A percentile compares a stretch with the other conserved stretches of the same genome.
Evolutionary conservation across 2,329 filamentous ascomycete species (phyloP).

Genomic region (Pseudocercospora vitis): DNA sequence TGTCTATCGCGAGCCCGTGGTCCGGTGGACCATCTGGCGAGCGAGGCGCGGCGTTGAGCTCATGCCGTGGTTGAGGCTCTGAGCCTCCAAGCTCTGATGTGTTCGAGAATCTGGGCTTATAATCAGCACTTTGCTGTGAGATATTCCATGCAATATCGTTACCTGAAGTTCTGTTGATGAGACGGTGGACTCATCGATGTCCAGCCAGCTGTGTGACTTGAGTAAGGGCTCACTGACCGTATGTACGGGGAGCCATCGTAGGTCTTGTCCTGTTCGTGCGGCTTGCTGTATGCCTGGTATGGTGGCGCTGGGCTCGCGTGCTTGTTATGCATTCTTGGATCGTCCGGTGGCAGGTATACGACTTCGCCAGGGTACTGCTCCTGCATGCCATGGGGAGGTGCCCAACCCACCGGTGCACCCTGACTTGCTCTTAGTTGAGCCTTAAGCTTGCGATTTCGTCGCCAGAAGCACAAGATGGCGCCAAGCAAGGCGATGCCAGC

Average conservation of each 20-base stretch:
- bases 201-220: background rate
- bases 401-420: background rate
- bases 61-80: background rate
- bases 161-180: conserved; percentile 3
- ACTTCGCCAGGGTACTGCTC: background rate
- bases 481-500: conserved; percentile 43
- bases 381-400: background rate
- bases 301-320: conserved; percentile 7
- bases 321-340: background rate
- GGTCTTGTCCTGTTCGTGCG: background rate
- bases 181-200: background rate
- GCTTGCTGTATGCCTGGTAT: background rate
- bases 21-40: background rate
- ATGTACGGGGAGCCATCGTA: background rate
- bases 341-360: background rate
- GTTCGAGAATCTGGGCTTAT: conserved; percentile 4
- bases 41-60: conserved; percentile 4
- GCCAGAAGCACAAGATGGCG: conserved; percentile 14
- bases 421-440: conserved; percentile 4
- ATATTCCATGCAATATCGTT: background rate
- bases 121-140: background rate
- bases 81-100: conserved; percentile 10
- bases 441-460: conserved; percentile 10
- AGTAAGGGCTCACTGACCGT: background rate
- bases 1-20: background rate